A percentile compares a stretch with the other conserved stretches of the same genome.
Conservation (phyloP, 805 yeast species). For the Wickerhamomyces bisporus region DNA sequence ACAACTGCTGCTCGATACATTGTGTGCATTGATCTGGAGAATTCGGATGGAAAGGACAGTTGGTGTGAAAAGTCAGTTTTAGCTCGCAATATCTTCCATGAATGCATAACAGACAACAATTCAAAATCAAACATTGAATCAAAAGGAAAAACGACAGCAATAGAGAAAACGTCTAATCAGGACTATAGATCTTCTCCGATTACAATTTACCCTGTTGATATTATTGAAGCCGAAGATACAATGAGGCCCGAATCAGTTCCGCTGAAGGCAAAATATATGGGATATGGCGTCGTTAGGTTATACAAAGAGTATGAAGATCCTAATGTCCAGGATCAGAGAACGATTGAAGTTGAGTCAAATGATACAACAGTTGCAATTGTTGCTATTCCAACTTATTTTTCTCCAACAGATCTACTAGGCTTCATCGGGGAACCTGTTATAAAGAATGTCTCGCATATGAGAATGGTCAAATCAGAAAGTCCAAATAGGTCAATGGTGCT, state of each 20-base stretch:
- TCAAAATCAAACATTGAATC: neutral
- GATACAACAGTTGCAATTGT: conserved; percentile 70
- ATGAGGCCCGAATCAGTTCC: conserved; percentile 6
- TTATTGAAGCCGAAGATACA: neutral
- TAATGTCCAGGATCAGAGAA: conserved; percentile 8
- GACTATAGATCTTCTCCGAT: conserved; percentile 30
- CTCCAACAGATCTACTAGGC: conserved; percentile 78
- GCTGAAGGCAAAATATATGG: conserved; percentile 51
- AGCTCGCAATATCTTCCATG: neutral
- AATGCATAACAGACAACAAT: neutral
- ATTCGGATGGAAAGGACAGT: neutral
- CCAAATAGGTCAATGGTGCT: conserved; percentile 72
- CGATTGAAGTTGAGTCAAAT: conserved; percentile 38
- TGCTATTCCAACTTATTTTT: conserved; percentile 85
- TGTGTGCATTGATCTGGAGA: neutral
- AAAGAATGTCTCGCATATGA: conserved; percentile 58
- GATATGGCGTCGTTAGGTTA: conserved; percentile 68
- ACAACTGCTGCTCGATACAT: neutral
- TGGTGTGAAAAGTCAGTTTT: neutral
- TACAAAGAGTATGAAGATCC: conserved; percentile 45
- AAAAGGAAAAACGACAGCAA: neutral
- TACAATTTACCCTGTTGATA: conserved; percentile 27
- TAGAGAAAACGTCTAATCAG: neutral
- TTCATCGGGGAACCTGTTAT: conserved; percentile 64
- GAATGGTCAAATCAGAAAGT: conserved; percentile 62